Conservation (phyloP, 208 protist species). For the Acanthamoeba comandoni region DNA sequence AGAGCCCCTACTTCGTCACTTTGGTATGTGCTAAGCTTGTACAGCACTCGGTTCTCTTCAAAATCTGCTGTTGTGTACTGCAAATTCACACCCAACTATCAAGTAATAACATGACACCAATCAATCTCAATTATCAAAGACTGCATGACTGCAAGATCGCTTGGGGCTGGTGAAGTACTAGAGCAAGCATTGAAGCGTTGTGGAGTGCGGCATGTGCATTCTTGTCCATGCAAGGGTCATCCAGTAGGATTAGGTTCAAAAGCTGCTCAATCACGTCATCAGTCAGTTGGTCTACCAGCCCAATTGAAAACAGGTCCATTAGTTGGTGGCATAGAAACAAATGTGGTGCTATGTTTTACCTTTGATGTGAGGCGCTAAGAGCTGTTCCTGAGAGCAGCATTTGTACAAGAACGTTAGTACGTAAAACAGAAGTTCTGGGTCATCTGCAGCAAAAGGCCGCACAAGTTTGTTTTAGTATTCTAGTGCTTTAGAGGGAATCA, state of each 20-base stretch:
- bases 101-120: too few relatives aligned
- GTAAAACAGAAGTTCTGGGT: conserved; percentile 30
- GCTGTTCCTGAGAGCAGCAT: not conserved
- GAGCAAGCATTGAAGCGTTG: not conserved
- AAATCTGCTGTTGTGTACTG: too few relatives aligned
- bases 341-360: not conserved
- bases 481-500: not conserved
- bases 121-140: too few relatives aligned
- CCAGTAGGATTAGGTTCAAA: too few relatives aligned
- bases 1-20: conserved; percentile 20
- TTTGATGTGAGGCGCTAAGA: not conserved
- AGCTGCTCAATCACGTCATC: too few relatives aligned
- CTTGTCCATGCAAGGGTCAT: not conserved
- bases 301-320: too few relatives aligned
- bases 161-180: not conserved
- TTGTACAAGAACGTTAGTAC: conserved; percentile 3
- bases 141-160: too few relatives aligned
- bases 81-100: too few relatives aligned
- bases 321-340: too few relatives aligned
- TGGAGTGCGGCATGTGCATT: not conserved
- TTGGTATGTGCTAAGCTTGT: too few relatives aligned
- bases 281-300: too few relatives aligned
- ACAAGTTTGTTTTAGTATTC: not conserved
- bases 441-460: conserved; percentile 25
- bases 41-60: too few relatives aligned